phyloP scores from a whole-genome alignment of 2,329 filamentous ascomycete genomes.

The Camptophora hylomeconis region DNA sequence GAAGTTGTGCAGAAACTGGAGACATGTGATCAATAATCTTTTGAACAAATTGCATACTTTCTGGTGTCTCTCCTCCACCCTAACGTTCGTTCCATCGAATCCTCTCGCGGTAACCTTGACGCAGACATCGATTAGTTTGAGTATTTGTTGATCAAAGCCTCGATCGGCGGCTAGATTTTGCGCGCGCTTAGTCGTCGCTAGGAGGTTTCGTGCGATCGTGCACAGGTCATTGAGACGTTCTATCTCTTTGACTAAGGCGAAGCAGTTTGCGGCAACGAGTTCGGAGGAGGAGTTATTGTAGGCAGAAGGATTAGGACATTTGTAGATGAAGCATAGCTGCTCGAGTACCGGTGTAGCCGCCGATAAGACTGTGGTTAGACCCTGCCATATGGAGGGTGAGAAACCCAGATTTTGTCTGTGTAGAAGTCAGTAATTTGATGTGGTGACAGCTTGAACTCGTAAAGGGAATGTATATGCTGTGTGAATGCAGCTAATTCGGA shows the following conservation, averaged over 20 bases:
- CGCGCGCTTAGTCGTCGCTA: constrained; percentile 46
- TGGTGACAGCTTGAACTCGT: neutral
- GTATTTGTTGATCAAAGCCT: constrained; percentile 47
- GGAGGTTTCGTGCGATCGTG: constrained; percentile 48
- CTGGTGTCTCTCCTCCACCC: constrained; percentile 53
- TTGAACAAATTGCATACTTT: constrained; percentile 54
- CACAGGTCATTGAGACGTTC: constrained; percentile 50
- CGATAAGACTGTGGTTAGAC: constrained; percentile 43
- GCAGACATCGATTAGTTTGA: constrained; percentile 49
- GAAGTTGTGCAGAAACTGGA: constrained; percentile 56
- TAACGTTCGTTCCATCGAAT: constrained; percentile 41
- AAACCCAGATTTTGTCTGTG: constrained; percentile 43
- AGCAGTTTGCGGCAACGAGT: constrained; percentile 47
- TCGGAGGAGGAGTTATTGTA: constrained; percentile 48
- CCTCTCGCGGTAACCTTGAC: constrained; percentile 51
- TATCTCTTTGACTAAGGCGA: constrained; percentile 46
- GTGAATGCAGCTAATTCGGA: too few relatives aligned
- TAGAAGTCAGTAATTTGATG: neutral
- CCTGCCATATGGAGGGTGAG: constrained; percentile 45
- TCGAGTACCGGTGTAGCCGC: constrained; percentile 50
- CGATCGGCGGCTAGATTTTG: constrained; percentile 51
- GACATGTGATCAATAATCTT: constrained; percentile 49
- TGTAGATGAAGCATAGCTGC: constrained; percentile 47
- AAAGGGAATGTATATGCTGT: too few relatives aligned
- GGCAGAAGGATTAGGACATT: constrained; percentile 26